phyloP scores from a whole-genome alignment of 371 early-diverging fungal species.

The Mortierella sp. region DNA sequence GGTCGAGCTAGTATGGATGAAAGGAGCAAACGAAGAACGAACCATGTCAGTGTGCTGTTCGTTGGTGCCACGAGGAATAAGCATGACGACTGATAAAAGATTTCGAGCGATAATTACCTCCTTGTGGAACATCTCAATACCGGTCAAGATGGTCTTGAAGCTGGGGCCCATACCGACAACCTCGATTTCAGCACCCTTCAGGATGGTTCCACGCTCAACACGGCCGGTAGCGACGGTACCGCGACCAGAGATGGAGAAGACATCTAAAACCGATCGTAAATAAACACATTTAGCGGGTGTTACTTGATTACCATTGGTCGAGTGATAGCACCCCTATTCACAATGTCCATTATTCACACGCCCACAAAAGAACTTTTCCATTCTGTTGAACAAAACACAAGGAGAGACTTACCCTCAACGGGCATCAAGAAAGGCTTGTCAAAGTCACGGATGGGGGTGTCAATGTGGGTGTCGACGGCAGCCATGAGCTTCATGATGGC shows the following conservation, averaged over 20 bases:
- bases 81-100: background rate
- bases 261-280: constrained; percentile 66
- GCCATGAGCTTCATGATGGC: constrained; percentile 92
- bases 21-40: background rate
- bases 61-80: background rate
- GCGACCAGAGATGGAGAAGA: constrained; percentile 98
- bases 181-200: constrained; percentile 96
- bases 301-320: background rate
- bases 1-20: constrained; percentile 74
- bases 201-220: constrained; percentile 96
- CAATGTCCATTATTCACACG: background rate
- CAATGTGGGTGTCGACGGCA: constrained; percentile 94
- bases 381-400: background rate
- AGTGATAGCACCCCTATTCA: background rate
- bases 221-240: constrained; percentile 99
- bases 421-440: constrained; percentile 99
- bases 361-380: background rate
- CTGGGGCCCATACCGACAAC: constrained; percentile 94
- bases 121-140: constrained; percentile 99
- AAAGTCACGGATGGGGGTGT: constrained; percentile 93
- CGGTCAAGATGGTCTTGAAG: constrained; percentile 93
- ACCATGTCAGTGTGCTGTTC: background rate
- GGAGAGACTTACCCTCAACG: constrained; percentile 76
- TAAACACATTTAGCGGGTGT: background rate
- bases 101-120: constrained; percentile 57